A percentile compares a stretch with the other conserved stretches of the same genome.
Evolutionary conservation across 1,284 basidiomycete genomes (phyloP).

Genomic region (Sporisorium sorghi): DNA sequence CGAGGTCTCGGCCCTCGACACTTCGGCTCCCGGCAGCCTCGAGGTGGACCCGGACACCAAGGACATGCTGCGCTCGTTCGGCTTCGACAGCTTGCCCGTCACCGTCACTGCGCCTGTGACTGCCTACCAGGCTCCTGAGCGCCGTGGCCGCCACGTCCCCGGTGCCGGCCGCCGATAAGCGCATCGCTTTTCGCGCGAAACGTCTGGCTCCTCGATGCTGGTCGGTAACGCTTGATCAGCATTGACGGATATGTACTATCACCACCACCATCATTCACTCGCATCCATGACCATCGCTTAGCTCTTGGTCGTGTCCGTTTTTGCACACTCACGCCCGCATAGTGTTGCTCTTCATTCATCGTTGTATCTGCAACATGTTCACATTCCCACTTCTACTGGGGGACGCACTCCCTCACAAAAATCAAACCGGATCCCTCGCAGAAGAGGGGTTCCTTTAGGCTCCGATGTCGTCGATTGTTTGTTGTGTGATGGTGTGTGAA

Average conservation of each 20-base stretch:
- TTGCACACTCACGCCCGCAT: slow-evolving; percentile 15
- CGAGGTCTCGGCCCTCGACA: slow-evolving; percentile 69
- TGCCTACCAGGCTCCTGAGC: slow-evolving; percentile 64
- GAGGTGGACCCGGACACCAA: slow-evolving; percentile 70
- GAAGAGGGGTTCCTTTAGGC: slow-evolving; percentile 44
- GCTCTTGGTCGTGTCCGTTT: slow-evolving; percentile 2
- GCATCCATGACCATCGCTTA: slow-evolving; percentile 12
- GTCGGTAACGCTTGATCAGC: not conserved
- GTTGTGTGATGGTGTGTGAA: not conserved
- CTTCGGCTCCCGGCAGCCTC: slow-evolving; percentile 62
- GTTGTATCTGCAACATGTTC: slow-evolving; percentile 42
- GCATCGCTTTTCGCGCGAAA: slow-evolving; percentile 25
- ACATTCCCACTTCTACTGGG: slow-evolving; percentile 11
- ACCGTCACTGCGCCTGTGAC: slow-evolving; percentile 67
- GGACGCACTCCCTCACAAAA: slow-evolving; percentile 29
- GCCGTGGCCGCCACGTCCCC: slow-evolving; percentile 66
- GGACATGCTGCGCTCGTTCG: slow-evolving; percentile 67
- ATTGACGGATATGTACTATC: slow-evolving; percentile 37
- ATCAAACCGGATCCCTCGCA: slow-evolving; percentile 41
- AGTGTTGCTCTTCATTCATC: slow-evolving; percentile 17
- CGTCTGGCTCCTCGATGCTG: slow-evolving; percentile 6
- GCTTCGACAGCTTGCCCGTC: slow-evolving; percentile 68
- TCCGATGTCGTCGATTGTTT: slow-evolving; percentile 3
- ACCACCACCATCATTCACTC: slow-evolving; percentile 20
- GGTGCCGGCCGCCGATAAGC: slow-evolving; percentile 68